phyloP scores from a whole-genome alignment of 768 basidiomycete genomes.

The Cubamyces sp. region DNA sequence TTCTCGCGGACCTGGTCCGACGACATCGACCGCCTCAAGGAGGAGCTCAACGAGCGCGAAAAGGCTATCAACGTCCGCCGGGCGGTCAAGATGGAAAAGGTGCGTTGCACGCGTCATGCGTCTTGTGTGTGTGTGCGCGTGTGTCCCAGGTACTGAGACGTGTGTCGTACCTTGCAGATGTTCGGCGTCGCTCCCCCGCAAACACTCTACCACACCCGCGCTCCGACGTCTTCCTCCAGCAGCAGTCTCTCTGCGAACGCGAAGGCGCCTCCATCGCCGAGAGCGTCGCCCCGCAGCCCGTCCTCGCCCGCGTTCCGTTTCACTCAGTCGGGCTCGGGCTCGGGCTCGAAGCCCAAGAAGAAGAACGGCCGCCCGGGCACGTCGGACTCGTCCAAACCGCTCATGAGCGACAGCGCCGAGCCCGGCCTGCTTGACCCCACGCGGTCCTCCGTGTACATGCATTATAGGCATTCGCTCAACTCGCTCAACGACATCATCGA shows the following conservation, averaged over 20 bases:
- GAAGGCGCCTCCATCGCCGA: slow-evolving; percentile 22
- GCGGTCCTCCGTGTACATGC: slow-evolving; percentile 62
- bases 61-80: slow-evolving; percentile 80
- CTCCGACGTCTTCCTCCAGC: slow-evolving; percentile 37
- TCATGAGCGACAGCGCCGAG: slow-evolving; percentile 42
- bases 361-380: slow-evolving; percentile 54
- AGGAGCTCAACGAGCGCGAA: slow-evolving; percentile 71
- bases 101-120: slow-evolving; percentile 43
- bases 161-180: slow-evolving; percentile 52
- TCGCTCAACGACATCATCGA: slow-evolving; percentile 83
- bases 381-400: slow-evolving; percentile 61
- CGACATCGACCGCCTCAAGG: slow-evolving; percentile 64
- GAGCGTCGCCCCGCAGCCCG: slow-evolving; percentile 17
- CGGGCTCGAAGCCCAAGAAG: slow-evolving; percentile 41
- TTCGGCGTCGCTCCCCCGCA: slow-evolving; percentile 85
- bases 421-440: slow-evolving; percentile 25
- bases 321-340: slow-evolving; percentile 42
- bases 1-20: slow-evolving; percentile 54
- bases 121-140: too few relatives aligned
- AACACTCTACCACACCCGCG: slow-evolving; percentile 73
- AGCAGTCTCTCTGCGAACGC: slow-evolving; percentile 19
- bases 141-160: background rate
- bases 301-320: slow-evolving; percentile 19
- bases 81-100: slow-evolving; percentile 89
- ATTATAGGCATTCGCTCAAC: slow-evolving; percentile 80